Evolutionary conservation across 2,329 filamentous ascomycete genomes (phyloP).

Genomic region (Xylaria hypoxylon): DNA sequence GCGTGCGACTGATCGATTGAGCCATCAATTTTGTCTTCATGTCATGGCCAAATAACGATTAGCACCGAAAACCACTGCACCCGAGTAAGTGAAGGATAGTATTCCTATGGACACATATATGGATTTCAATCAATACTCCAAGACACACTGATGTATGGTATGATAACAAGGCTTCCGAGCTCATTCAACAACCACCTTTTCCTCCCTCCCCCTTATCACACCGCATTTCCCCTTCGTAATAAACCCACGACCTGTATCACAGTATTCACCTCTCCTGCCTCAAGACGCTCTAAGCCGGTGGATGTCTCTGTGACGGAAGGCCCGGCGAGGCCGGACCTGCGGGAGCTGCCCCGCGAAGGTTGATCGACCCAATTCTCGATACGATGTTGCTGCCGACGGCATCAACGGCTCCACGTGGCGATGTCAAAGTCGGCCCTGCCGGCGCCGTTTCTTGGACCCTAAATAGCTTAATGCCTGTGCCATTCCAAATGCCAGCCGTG

Average conservation of each 20-base stretch:
- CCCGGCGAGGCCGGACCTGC: slow-evolving; percentile 33
- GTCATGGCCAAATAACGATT: background rate
- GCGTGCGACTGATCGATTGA: no score
- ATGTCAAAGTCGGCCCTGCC: slow-evolving; percentile 82
- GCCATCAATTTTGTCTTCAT: no score
- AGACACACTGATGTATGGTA: slow-evolving; percentile 21
- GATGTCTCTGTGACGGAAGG: slow-evolving; percentile 32
- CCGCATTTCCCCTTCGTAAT: background rate
- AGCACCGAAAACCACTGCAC: background rate
- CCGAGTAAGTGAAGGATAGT: background rate
- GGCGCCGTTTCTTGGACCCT: slow-evolving; percentile 86
- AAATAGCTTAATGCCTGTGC: slow-evolving; percentile 88
- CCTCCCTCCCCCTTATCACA: background rate
- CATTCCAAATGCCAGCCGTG: slow-evolving; percentile 93
- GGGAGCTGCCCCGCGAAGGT: slow-evolving; percentile 65
- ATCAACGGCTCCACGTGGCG: slow-evolving; percentile 90
- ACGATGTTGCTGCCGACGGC: slow-evolving; percentile 92
- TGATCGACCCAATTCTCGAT: slow-evolving; percentile 84
- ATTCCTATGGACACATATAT: background rate
- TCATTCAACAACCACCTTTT: background rate
- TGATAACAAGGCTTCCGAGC: background rate
- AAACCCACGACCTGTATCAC: background rate
- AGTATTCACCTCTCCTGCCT: background rate
- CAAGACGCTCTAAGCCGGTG: slow-evolving; percentile 4
- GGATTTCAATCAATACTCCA: slow-evolving; percentile 13